Percentiles rank a stretch among this genome's conserved stretches.
These are phyloP conservation scores for Cardiospermum halicacabum DNA, from an alignment of 345 rosid genomes.

Conservation along the genomic window DNA sequence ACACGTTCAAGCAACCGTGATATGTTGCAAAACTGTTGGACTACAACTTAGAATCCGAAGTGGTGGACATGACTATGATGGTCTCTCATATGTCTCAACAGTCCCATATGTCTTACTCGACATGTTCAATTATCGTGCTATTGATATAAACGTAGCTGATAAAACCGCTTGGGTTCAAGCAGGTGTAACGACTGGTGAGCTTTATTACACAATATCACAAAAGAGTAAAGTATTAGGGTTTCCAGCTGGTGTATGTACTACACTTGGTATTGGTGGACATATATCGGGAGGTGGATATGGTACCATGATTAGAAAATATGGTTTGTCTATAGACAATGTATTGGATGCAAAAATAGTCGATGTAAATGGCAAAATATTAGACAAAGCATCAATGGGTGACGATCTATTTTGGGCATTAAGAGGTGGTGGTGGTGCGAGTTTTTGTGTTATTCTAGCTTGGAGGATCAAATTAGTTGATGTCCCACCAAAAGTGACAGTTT, in stretches of 20 bases:
- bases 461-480: constrained; percentile 51
- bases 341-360: constrained; percentile 56
- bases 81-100: constrained; percentile 43
- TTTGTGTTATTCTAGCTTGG: constrained; percentile 49
- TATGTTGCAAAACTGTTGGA: constrained; percentile 34
- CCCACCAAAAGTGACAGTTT: constrained; percentile 50
- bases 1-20: constrained; percentile 59
- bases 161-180: constrained; percentile 65
- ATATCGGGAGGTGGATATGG: constrained; percentile 68
- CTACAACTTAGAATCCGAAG: constrained; percentile 55
- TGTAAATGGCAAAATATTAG: constrained; percentile 47
- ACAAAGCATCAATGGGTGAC: constrained; percentile 63
- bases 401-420: constrained; percentile 70
- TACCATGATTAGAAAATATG: constrained; percentile 57
- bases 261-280: constrained; percentile 75
- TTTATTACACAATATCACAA: constrained; percentile 44
- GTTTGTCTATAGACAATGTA: constrained; percentile 49
- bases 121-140: constrained; percentile 43
- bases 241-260: constrained; percentile 65
- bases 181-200: constrained; percentile 69
- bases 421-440: constrained; percentile 75
- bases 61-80: constrained; percentile 86
- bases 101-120: constrained; percentile 59
- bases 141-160: constrained; percentile 37
- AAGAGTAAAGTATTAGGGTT: constrained; percentile 46